phyloP scores from a whole-genome alignment of 306 rosid species.

The Malus orientalis region DNA sequence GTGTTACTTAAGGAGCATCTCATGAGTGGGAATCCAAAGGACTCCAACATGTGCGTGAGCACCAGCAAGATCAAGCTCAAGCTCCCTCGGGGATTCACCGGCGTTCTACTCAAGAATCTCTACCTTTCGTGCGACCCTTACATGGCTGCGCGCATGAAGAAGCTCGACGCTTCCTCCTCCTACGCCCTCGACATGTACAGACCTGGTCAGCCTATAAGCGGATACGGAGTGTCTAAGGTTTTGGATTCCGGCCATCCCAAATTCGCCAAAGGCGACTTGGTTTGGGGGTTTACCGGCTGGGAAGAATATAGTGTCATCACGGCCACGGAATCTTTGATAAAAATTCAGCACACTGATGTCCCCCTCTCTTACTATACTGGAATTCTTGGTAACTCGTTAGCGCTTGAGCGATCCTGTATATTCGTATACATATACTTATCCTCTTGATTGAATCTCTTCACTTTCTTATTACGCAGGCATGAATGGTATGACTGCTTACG shows the following conservation, averaged over 20 bases:
- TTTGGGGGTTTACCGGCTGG: slow-evolving; percentile 58
- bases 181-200: background rate
- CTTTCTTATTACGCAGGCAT: background rate
- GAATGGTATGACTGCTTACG: background rate
- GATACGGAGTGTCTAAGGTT: slow-evolving; percentile 41
- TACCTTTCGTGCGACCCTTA: slow-evolving; percentile 42
- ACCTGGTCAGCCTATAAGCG: slow-evolving; percentile 15
- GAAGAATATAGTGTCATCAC: slow-evolving; percentile 43
- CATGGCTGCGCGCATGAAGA: slow-evolving; percentile 30
- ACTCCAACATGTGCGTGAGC: slow-evolving; percentile 21
- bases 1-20: slow-evolving; percentile 11
- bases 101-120: slow-evolving; percentile 27
- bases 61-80: background rate
- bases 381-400: slow-evolving; percentile 36
- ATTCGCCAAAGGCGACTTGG: slow-evolving; percentile 37
- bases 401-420: too few relatives aligned
- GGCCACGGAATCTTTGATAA: slow-evolving; percentile 23
- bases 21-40: slow-evolving; percentile 20
- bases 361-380: slow-evolving; percentile 62
- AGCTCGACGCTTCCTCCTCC: background rate
- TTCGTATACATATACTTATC: background rate
- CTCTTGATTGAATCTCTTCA: background rate
- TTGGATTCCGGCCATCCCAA: slow-evolving; percentile 47
- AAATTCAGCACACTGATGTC: slow-evolving; percentile 44
- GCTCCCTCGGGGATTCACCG: slow-evolving; percentile 23